Evolutionary conservation across 2,329 filamentous ascomycete species (phyloP).

Genomic region (Cercospora sesami): DNA sequence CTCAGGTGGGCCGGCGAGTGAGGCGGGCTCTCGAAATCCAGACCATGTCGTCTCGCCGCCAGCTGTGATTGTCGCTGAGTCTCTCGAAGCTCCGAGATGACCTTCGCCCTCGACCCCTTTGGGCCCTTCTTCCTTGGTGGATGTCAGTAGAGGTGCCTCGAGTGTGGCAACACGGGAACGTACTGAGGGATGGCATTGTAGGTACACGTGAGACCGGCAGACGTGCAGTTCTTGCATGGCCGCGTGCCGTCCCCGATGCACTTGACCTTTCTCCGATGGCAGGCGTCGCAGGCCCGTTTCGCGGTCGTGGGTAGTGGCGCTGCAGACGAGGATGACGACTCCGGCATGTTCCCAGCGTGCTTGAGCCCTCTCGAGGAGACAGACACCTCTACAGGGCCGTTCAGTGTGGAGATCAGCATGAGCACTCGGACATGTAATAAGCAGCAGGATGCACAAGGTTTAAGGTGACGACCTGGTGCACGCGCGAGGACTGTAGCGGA

Average conservation of each 20-base stretch:
- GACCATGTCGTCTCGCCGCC: conserved; percentile 42
- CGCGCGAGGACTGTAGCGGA: conserved; percentile 10
- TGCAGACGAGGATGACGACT: conserved; percentile 22
- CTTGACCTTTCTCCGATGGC: conserved; percentile 53
- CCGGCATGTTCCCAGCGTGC: conserved; percentile 23
- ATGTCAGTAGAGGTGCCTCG: neutral
- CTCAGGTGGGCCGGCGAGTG: conserved; percentile 47
- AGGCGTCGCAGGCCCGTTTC: conserved; percentile 41
- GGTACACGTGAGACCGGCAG: conserved; percentile 61
- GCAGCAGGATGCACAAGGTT: conserved; percentile 9
- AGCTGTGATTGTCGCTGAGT: conserved; percentile 51
- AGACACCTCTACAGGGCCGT: conserved; percentile 28
- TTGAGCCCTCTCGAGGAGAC: conserved; percentile 22
- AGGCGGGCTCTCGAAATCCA: conserved; percentile 45
- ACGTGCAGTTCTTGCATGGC: conserved; percentile 62
- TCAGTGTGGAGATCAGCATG: conserved; percentile 28
- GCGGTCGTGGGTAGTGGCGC: conserved; percentile 28
- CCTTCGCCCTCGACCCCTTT: conserved; percentile 62
- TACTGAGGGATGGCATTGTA: conserved; percentile 62
- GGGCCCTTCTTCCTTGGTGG: conserved; percentile 56
- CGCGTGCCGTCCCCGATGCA: conserved; percentile 52
- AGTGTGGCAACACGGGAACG: neutral
- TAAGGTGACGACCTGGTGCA: conserved; percentile 8
- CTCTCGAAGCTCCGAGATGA: conserved; percentile 62
- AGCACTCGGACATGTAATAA: conserved; percentile 15